These are phyloP conservation scores for Phoma sp. DNA, from an alignment of 2,329 filamentous ascomycete genomes.

Conservation along the genomic window DNA sequence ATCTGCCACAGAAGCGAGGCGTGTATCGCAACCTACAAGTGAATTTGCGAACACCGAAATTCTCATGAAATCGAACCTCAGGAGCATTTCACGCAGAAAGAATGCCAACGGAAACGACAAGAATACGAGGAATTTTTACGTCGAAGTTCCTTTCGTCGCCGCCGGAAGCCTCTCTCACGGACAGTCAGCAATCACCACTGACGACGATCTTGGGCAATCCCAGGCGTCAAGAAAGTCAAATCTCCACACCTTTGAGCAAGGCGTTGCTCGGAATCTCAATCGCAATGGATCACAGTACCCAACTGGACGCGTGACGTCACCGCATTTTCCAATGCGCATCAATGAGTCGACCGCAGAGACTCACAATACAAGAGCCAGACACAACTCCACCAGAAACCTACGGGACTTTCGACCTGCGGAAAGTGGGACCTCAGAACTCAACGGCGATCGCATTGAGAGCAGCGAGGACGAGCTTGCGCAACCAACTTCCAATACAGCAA, in stretches of 20 bases:
- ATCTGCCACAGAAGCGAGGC: neutral
- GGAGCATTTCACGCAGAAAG: neutral
- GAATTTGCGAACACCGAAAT: neutral
- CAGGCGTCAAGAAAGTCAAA: constrained; percentile 5
- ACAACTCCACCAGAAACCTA: neutral
- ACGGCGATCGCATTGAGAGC: neutral
- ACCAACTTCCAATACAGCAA: neutral
- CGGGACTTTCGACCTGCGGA: neutral
- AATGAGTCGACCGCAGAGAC: constrained; percentile 29
- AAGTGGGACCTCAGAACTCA: neutral
- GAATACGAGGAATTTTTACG: neutral
- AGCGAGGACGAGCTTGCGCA: constrained; percentile 30
- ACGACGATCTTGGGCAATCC: neutral
- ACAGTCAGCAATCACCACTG: neutral
- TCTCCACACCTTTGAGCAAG: constrained; percentile 23
- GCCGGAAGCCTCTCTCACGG: neutral
- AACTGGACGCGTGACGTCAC: constrained; percentile 8
- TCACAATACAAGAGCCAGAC: neutral
- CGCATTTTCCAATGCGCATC: constrained; percentile 28
- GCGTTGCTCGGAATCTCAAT: neutral
- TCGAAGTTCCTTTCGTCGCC: neutral
- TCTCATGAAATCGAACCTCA: neutral
- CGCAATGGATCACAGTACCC: neutral
- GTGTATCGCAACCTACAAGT: neutral
- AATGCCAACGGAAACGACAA: neutral